Evolutionary conservation across 2,329 filamentous ascomycete genomes (phyloP).

Genomic region (Scopulariopsis brevicaulis): DNA sequence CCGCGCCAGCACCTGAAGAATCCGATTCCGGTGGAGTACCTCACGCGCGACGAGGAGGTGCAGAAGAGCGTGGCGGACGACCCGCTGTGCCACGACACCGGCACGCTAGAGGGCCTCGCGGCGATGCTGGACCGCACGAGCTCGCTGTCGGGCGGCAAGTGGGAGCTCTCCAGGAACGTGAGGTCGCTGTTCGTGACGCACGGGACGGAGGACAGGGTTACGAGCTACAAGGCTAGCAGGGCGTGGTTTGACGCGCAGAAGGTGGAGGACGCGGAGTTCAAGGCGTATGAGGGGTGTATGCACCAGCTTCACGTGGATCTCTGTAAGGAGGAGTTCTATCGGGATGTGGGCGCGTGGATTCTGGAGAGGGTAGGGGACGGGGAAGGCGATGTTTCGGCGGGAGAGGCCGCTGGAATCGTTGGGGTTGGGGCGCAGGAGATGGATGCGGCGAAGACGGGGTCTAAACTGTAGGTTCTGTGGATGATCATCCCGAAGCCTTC

Average conservation of each 20-base stretch:
- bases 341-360: constrained; percentile 58
- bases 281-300: constrained; percentile 64
- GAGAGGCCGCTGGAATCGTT: neutral
- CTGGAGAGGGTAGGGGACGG: constrained; percentile 23
- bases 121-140: constrained; percentile 65
- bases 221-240: constrained; percentile 53
- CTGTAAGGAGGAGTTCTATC: constrained; percentile 39
- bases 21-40: constrained; percentile 47
- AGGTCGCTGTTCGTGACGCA: constrained; percentile 61
- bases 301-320: constrained; percentile 61
- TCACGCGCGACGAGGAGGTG: constrained; percentile 58
- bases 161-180: constrained; percentile 40
- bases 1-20: constrained; percentile 58
- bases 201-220: constrained; percentile 63
- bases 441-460: constrained; percentile 12
- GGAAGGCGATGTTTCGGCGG: neutral
- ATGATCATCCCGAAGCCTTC: neutral
- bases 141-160: constrained; percentile 43
- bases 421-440: neutral
- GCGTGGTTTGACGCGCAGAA: constrained; percentile 48
- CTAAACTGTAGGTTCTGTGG: constrained; percentile 21
- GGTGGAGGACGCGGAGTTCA: constrained; percentile 57
- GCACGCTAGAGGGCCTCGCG: constrained; percentile 71
- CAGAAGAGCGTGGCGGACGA: constrained; percentile 53
- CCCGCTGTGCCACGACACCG: constrained; percentile 66